Percentiles rank a stretch among this genome's conserved stretches.
phyloP scores from a whole-genome alignment of 2,329 filamentous ascomycete species.

The Cladosporium sp. region DNA sequence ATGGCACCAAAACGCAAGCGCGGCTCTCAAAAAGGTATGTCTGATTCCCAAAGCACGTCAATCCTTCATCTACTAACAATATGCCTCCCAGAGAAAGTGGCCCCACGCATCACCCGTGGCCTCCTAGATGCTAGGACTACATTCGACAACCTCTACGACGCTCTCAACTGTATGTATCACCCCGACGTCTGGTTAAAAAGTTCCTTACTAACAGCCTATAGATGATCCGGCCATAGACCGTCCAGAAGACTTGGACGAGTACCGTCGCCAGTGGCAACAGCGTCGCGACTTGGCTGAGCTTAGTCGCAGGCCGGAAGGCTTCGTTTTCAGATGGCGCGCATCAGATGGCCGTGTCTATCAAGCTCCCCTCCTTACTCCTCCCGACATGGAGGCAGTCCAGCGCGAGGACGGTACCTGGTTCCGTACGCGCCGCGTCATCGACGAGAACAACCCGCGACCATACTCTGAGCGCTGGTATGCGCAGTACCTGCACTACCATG shows the following conservation, averaged over 20 bases:
- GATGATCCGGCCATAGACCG: not conserved
- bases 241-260: not conserved
- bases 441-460: not conserved
- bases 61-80: not conserved
- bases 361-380: not conserved
- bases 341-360: not conserved
- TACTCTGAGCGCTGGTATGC: not conserved
- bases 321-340: not conserved
- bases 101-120: too few relatives aligned
- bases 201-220: not conserved
- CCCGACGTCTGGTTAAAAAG: too few relatives aligned
- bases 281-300: slow-evolving; percentile 3
- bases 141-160: not conserved
- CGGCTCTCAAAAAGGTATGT: not conserved
- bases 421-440: not conserved
- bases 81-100: not conserved
- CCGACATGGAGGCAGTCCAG: not conserved
- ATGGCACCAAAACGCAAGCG: not conserved
- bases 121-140: not conserved
- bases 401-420: not conserved
- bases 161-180: not conserved
- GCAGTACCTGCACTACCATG: not conserved
- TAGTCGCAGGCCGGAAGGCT: not conserved
- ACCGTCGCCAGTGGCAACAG: not conserved
- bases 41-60: not conserved